Evolutionary conservation across 2,329 filamentous ascomycete genomes (phyloP).

Genomic region (Colletotrichum eleusines): DNA sequence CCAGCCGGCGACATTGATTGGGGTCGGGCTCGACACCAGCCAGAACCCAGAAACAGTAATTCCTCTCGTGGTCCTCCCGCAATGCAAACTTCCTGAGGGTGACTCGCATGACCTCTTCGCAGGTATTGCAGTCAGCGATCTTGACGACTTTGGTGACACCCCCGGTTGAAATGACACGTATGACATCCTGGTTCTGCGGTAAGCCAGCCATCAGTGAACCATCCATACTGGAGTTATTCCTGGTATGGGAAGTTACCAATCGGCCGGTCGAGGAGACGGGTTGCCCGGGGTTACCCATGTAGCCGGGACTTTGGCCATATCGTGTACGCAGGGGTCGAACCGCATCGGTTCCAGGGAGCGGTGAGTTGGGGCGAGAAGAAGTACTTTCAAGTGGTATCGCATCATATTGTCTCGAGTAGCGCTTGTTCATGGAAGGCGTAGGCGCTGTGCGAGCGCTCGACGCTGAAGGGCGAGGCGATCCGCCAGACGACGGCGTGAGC

Average conservation of each 20-base stretch:
- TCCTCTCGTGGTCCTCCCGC: constrained; percentile 90
- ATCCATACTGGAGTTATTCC: constrained; percentile 87
- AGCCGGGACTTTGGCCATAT: constrained; percentile 66
- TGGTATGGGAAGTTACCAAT: constrained; percentile 76
- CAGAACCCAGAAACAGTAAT: constrained; percentile 97
- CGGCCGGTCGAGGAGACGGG: constrained; percentile 73
- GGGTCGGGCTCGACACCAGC: constrained; percentile 87
- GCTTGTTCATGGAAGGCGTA: constrained; percentile 65
- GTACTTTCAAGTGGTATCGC: constrained; percentile 56
- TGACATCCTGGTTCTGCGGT: constrained; percentile 87
- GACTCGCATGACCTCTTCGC: constrained; percentile 91
- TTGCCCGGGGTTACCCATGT: constrained; percentile 64
- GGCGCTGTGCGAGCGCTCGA: constrained; percentile 57
- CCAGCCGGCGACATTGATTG: constrained; percentile 82
- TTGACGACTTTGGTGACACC: constrained; percentile 95
- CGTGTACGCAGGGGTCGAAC: constrained; percentile 66
- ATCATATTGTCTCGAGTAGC: constrained; percentile 74
- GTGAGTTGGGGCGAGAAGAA: constrained; percentile 78
- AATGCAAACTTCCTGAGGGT: constrained; percentile 90
- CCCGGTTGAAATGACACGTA: constrained; percentile 91
- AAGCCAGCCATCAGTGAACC: constrained; percentile 87
- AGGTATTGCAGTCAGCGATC: constrained; percentile 89
- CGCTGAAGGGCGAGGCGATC: constrained; percentile 71
- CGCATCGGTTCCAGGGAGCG: constrained; percentile 67
- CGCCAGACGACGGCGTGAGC: constrained; percentile 69